Evolutionary conservation across 192 early-diverging fungal species (phyloP).

Genomic region (Dissophora globulifera): DNA sequence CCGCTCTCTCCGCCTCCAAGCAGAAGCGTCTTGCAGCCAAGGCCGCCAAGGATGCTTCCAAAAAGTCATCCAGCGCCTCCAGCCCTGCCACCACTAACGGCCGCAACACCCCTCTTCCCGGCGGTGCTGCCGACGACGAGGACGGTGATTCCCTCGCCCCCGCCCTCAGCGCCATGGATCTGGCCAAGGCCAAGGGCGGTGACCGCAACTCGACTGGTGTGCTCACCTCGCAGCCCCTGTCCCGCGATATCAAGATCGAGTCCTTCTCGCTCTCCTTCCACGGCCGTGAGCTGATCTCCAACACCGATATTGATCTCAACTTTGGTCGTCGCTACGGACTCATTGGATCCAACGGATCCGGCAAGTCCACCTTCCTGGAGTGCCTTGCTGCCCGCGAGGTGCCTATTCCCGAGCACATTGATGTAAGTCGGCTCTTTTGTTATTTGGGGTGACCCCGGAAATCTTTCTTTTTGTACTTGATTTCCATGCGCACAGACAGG

Average conservation of each 20-base stretch:
- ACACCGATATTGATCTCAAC: constrained; percentile 97
- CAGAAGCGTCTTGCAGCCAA: constrained; percentile 84
- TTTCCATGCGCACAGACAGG: constrained; percentile 3
- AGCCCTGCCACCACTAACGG: constrained; percentile 43
- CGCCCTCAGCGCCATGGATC: constrained; percentile 52
- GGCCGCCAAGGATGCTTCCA: constrained; percentile 66
- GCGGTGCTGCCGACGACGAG: constrained; percentile 32
- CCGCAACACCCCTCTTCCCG: constrained; percentile 34
- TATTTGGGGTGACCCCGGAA: neutral
- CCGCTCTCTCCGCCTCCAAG: constrained; percentile 72
- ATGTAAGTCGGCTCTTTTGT: too few species aligned
- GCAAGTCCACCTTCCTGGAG: constrained; percentile 95
- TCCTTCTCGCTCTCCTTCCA: constrained; percentile 93
- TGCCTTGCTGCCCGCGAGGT: constrained; percentile 94
- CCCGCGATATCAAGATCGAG: constrained; percentile 97
- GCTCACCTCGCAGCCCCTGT: constrained; percentile 86
- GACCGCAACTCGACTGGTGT: constrained; percentile 94
- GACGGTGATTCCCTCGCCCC: constrained; percentile 36
- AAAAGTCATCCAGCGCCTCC: constrained; percentile 47
- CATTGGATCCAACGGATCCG: constrained; percentile 94
- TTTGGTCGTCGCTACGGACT: constrained; percentile 98
- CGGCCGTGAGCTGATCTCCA: constrained; percentile 93
- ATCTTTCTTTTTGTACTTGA: neutral
- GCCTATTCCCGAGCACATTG: constrained; percentile 96
- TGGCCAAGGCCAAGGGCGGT: constrained; percentile 70